Conservation (phyloP, 768 basidiomycete genomes). For the Neoboletus magnificus region DNA sequence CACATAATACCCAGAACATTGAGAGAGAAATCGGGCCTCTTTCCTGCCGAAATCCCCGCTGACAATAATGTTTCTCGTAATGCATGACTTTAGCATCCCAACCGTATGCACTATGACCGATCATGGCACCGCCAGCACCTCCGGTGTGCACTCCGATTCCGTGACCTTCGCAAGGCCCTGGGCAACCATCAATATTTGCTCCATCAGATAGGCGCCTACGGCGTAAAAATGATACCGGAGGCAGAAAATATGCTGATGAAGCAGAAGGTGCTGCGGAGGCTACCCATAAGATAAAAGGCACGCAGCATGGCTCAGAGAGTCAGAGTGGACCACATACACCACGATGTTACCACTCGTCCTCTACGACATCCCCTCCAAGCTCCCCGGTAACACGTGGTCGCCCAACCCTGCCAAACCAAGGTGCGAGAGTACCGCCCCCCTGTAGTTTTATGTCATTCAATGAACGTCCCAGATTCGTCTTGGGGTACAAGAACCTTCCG, state of each 20-base stretch:
- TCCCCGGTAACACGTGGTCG: conserved; percentile 33
- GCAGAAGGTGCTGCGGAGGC: background rate
- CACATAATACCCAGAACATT: too few species aligned
- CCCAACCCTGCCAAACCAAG: conserved; percentile 40
- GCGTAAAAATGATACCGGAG: background rate
- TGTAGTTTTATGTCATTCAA: background rate
- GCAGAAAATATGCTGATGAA: conserved; percentile 1
- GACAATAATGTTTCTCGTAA: background rate
- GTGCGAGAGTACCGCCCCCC: conserved; percentile 7
- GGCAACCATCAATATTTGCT: too few species aligned
- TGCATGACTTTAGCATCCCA: background rate
- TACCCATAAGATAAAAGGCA: conserved; percentile 1
- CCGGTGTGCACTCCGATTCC: background rate
- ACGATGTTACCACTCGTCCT: conserved; percentile 30
- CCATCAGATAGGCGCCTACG: background rate
- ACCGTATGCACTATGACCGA: background rate
- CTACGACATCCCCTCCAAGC: conserved; percentile 36
- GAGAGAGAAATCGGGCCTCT: background rate
- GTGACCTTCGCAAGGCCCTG: background rate
- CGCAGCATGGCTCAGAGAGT: background rate
- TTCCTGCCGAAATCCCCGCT: background rate
- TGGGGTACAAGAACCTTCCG: conserved; percentile 33
- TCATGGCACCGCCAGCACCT: background rate
- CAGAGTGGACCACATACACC: background rate
- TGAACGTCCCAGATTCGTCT: conserved; percentile 23